Evolutionary conservation across 2,329 filamentous ascomycete genomes (phyloP).

Genomic region (Verticillium klebahnii): DNA sequence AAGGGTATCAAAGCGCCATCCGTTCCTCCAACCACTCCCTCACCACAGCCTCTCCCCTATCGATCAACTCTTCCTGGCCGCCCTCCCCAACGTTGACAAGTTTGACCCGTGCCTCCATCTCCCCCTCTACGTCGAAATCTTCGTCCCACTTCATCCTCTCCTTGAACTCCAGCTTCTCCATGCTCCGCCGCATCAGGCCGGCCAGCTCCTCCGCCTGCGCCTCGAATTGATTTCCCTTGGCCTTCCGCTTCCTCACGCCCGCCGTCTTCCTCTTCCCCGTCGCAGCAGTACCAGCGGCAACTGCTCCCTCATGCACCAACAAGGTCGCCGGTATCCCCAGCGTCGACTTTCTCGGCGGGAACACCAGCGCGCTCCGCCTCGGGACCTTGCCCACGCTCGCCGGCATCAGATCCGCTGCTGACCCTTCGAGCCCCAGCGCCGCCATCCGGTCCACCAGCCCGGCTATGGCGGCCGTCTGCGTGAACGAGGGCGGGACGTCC

Average conservation of each 20-base stretch:
- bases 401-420: constrained; percentile 7
- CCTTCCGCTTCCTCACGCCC: constrained; percentile 12
- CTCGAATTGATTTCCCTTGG: constrained; percentile 36
- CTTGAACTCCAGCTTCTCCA: constrained; percentile 40
- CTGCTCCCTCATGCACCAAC: constrained; percentile 38
- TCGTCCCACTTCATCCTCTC: constrained; percentile 37
- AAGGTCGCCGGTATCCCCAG: constrained; percentile 45
- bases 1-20: constrained; percentile 1
- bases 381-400: constrained; percentile 20
- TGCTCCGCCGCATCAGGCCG: constrained; percentile 41
- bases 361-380: constrained; percentile 38
- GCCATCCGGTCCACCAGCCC: constrained; percentile 16
- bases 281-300: constrained; percentile 2
- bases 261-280: constrained; percentile 13
- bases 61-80: constrained; percentile 18
- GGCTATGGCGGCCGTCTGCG: constrained; percentile 16
- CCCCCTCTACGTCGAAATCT: constrained; percentile 25
- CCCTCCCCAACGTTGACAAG: constrained; percentile 28
- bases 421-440: constrained; percentile 7
- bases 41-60: constrained; percentile 20
- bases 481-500: constrained; percentile 39
- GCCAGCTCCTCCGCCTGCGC: constrained; percentile 43
- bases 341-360: constrained; percentile 41
- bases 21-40: constrained; percentile 23
- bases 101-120: constrained; percentile 33